These are phyloP conservation scores for Chlamydomonas schloesseri DNA, from an alignment of 139 green algal genomes.

Conservation along the genomic window DNA sequence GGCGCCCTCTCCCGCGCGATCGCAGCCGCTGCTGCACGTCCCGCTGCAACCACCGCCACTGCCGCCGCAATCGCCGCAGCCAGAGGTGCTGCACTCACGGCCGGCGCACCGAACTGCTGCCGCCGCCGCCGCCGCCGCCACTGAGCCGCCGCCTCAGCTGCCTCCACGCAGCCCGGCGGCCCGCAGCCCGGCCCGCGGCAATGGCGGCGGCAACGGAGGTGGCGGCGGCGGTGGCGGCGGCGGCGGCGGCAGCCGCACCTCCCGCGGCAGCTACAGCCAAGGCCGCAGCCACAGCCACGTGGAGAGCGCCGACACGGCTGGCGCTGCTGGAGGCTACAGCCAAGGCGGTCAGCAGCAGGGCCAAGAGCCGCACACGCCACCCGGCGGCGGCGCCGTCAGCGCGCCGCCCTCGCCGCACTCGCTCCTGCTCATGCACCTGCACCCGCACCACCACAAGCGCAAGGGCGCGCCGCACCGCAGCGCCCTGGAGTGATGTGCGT, in stretches of 20 bases:
- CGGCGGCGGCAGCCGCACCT: not conserved
- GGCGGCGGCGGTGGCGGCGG: not conserved
- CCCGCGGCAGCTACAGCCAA: not conserved
- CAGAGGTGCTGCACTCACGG: too few species aligned
- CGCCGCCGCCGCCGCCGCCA: too few species aligned
- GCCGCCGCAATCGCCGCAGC: too few species aligned
- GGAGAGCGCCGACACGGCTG: conserved; percentile 20
- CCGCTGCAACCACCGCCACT: too few species aligned
- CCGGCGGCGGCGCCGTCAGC: too few species aligned
- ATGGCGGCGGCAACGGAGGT: not conserved
- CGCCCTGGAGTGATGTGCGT: conserved; percentile 23
- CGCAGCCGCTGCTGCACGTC: too few species aligned
- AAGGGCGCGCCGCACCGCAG: conserved; percentile 26
- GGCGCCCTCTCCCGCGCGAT: too few species aligned
- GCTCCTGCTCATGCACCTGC: not conserved
- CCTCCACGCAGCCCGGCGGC: conserved; percentile 15
- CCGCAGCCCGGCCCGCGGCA: not conserved
- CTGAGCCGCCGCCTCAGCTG: too few species aligned
- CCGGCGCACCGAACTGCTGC: too few species aligned
- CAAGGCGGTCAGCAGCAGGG: too few species aligned
- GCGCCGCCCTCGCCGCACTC: not conserved
- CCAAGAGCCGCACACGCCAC: not conserved
- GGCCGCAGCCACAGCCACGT: too few species aligned
- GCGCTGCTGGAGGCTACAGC: not conserved
- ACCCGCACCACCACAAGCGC: conserved; percentile 20